Conservation (phyloP, 2,329 filamentous ascomycete species). For the Gaeumannomyces tritici region DNA sequence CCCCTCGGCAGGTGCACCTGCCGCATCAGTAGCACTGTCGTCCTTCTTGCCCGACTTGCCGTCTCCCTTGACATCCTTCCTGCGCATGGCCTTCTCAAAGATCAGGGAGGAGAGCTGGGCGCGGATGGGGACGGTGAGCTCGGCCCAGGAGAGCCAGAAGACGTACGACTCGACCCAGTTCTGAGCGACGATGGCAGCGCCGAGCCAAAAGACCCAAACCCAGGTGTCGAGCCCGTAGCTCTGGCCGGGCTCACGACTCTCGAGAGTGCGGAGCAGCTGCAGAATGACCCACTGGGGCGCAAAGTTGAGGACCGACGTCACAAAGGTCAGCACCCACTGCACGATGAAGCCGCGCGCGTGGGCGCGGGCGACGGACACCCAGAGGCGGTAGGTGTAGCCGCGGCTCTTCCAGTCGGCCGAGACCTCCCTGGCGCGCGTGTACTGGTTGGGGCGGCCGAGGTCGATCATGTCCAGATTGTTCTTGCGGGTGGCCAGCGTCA, state of each 20-base stretch:
- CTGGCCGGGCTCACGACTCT: constrained; percentile 36
- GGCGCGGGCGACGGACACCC: constrained; percentile 48
- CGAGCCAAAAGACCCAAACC: constrained; percentile 59
- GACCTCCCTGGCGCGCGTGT: constrained; percentile 39
- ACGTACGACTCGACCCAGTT: constrained; percentile 43
- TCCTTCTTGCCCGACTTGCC: constrained; percentile 33
- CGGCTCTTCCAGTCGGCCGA: constrained; percentile 38
- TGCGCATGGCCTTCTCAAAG: constrained; percentile 67
- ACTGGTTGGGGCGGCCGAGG: constrained; percentile 50
- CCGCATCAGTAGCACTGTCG: constrained; percentile 14
- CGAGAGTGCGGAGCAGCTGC: constrained; percentile 55
- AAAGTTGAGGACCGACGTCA: constrained; percentile 51
- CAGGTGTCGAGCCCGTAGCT: constrained; percentile 45
- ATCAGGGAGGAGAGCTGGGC: constrained; percentile 62
- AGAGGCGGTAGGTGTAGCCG: constrained; percentile 41
- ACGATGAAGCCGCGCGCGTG: constrained; percentile 45
- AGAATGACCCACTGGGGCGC: constrained; percentile 62
- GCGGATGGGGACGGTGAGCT: constrained; percentile 56
- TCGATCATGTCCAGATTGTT: constrained; percentile 52
- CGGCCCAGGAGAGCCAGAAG: constrained; percentile 56
- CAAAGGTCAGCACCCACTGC: constrained; percentile 49
- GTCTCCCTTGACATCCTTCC: constrained; percentile 65
- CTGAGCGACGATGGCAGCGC: constrained; percentile 46
- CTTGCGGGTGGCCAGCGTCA: constrained; percentile 45
- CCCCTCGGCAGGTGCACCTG: constrained; percentile 19